phyloP scores from a whole-genome alignment of 305 asterid species.

The Fraxinus baroniana region DNA sequence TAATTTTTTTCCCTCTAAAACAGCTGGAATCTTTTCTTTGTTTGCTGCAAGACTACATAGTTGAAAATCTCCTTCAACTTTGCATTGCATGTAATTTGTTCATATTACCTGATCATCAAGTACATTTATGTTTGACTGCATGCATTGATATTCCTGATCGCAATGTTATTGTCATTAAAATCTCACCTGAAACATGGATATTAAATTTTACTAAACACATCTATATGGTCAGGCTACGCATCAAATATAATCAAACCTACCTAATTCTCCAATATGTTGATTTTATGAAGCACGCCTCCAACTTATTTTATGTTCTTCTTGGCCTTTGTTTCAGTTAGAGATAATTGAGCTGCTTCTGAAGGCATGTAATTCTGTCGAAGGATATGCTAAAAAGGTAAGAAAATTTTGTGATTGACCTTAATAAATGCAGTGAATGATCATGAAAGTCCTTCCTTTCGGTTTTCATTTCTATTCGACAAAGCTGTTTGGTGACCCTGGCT shows the following conservation, averaged over 20 bases:
- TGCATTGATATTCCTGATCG: background rate
- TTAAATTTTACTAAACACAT: background rate
- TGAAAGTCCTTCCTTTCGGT: background rate
- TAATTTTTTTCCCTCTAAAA: background rate
- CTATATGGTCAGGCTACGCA: background rate
- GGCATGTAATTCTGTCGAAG: conserved; percentile 60
- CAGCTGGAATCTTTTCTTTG: background rate
- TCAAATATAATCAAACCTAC: background rate
- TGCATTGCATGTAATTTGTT: background rate
- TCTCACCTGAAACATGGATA: background rate
- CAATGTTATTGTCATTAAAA: background rate
- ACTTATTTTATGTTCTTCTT: conserved; percentile 17
- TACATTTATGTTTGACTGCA: background rate
- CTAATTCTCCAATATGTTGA: background rate
- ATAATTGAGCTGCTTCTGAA: conserved; percentile 70
- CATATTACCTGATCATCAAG: background rate
- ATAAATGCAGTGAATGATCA: background rate
- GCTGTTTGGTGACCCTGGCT: background rate
- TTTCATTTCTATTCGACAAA: background rate
- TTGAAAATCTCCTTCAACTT: background rate
- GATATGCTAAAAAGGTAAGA: conserved; percentile 55
- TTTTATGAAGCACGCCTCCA: background rate
- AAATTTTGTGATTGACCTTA: background rate
- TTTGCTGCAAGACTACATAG: background rate
- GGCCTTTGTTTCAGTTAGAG: conserved; percentile 59